A percentile compares a stretch with the other conserved stretches of the same genome.
Conservation (phyloP, 1,284 basidiomycete genomes). For the Ceratobasidium sp. region DNA sequence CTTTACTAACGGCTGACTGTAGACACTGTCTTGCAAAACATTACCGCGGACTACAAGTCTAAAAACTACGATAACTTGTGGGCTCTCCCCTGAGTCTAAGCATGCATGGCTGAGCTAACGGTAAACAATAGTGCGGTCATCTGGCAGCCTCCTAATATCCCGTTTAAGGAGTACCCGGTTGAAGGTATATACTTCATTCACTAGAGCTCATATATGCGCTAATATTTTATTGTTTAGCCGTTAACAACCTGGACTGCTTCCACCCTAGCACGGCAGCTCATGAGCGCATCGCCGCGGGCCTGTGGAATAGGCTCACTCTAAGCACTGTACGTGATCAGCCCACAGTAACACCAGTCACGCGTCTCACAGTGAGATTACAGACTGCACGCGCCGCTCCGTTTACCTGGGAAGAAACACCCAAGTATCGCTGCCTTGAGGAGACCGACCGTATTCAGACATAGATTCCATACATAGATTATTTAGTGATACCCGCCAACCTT, state of each 20-base stretch:
- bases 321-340: background rate
- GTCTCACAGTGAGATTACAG: background rate
- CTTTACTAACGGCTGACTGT: background rate
- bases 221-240: background rate
- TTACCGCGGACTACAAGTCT: slow-evolving; percentile 55
- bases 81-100: slow-evolving; percentile 41
- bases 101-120: background rate
- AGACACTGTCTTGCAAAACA: slow-evolving; percentile 54
- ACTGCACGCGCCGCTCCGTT: slow-evolving; percentile 17
- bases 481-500: background rate
- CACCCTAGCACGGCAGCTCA: slow-evolving; percentile 58
- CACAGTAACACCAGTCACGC: background rate
- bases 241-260: slow-evolving; percentile 57
- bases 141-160: slow-evolving; percentile 29
- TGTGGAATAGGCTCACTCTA: slow-evolving; percentile 51
- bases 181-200: background rate
- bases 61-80: slow-evolving; percentile 54
- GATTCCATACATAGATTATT: background rate
- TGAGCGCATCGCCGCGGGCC: slow-evolving; percentile 56
- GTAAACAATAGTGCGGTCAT: slow-evolving; percentile 17
- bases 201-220: slow-evolving; percentile 51
- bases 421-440: slow-evolving; percentile 9
- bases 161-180: slow-evolving; percentile 29
- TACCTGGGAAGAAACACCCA: slow-evolving; percentile 19
- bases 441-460: slow-evolving; percentile 17